Evolutionary conservation across 2,329 filamentous ascomycete genomes (phyloP), one percentile per base, ranked within the genome.

Genomic region (Diatrype stigma): DNA sequence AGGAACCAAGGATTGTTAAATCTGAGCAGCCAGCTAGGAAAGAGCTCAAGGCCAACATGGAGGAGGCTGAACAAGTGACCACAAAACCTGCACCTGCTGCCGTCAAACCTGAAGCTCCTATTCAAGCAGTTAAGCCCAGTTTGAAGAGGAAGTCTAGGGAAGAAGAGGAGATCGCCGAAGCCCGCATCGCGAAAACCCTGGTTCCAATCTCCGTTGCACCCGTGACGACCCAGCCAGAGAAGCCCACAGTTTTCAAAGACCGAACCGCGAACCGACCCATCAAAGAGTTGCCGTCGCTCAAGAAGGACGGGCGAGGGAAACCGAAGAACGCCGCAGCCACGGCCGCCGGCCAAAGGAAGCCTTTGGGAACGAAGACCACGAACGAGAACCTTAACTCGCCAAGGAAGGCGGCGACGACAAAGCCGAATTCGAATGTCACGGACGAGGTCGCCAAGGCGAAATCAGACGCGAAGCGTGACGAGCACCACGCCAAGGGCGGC

Each of bases 331-430:
- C 12, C 40, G 22, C 21, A n/a, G 40, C 54, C 1, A 44, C 37
- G 38, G 51, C 55, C 22, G 60, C 62, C n/a, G 53, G 60, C 1
- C 56, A 65, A 34, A 74, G 80, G 46, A 78, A 73, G 51, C 77
- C 80, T 1, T 68, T 84, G 11, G 69, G 74, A 7, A 70, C 72
- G 44, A 86, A 86, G 67, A 86, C 72, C 66, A 78, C 79, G 16
- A 85, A 85, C 59, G 74, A 82, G 50, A 76, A 80, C 56, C 62
- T 86, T 42, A 70, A 72, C 28, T 85, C 84, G 2, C 82, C 82
- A 0, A 81, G 75, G 60, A 85, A 85, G 63, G 56, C 55, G 2
- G 45, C 65, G 6, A 17, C 34, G n/a, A 14, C 7, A 7, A 34
- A 34, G 30, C 30, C 30, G 2, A 77, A 73, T 48, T 53, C 63